Base-by-base conservation (phyloP, 768 basidiomycete species). In the Gyrodon lividus region DNA sequence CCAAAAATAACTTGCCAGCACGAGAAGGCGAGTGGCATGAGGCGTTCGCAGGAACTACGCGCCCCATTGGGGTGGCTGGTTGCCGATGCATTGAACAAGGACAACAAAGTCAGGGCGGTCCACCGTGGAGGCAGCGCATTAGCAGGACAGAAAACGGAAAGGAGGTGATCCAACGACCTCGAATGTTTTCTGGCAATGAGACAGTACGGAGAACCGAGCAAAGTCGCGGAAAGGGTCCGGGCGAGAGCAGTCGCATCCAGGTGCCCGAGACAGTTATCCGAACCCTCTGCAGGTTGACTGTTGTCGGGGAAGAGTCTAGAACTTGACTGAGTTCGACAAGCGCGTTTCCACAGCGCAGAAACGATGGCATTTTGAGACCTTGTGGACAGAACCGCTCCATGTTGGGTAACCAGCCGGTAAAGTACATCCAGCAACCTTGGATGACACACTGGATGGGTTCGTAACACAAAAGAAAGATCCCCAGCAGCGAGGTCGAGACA, bases 1-100 rank as follows among this genome's bases (percentile, higher is more conserved):
- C 71, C 68, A 53, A 77, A 71, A 5, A 79, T 64, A 4, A 72
- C 68, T 28, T 69, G 68, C 81, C 80, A 81, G 16, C 55, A 51
- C 19, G 47, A 45, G 6, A 23, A 26, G 9, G 53, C 51, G 22
- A 34, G 46, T 23, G 65, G 42, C 19, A 48, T 45, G 13, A 34
- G 7, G 33, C 31, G 41, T 17, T 51, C 35, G 50, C 26, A 31
- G 19, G 52, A 30, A 39, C 45, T 54, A 0, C 40, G 31, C 7
- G 23, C 35, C 34, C 5, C 40, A 5, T 43, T 35, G 4, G 34
- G n/a, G 24, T 26, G 30, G 8, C 16, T 20, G 2, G 9, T 33
- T 28, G 46, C 46, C 20, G 43, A 46, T 16, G 60, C 47, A 12
- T 62, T 60, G 51, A 60, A 60, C 10, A 73, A 57, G 17, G 75